Evolutionary conservation across 331 rosid species (phyloP), one percentile per base, ranked within the genome.

Genomic region (Pyracantha coccinea): DNA sequence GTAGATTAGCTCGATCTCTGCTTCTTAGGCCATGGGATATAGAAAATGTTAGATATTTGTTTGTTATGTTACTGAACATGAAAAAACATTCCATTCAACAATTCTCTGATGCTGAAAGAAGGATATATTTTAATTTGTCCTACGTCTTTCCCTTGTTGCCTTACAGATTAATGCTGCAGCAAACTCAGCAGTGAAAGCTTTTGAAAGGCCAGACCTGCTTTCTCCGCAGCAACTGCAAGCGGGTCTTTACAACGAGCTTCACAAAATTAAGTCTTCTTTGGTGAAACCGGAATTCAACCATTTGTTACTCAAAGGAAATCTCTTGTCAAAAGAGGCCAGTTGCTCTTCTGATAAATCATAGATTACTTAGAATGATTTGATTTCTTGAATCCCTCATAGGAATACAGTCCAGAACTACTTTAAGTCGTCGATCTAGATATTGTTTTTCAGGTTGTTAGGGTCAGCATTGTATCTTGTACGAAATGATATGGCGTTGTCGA

Each of bases 211-310:
- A 6, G 79, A 80, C 8, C 66, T 75, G 8, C 23, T 77, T 53
- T 82, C 80, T 27, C 86, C 79, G 8, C 85, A 85, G 65, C 67
- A 54, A 31, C 50, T 85, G 62, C 85, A 82, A 77, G 86, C 76
- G 3, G 75, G 76, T 70, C 58, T 82, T 19, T 68, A 45, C 38
- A 73, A 79, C 12, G 57, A 70, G 44, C 72, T 82, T 54, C 68
- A 61, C 66, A 85, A 85, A 67, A 15, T 85, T 19, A 72, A 24
- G 47, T 68, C 74, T 20, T 68, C 72, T 4, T 32, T 82, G 31
- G 59, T 67, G 15, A 82, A 73, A 24, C 47, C 33, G 8, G 71
- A 72, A 38, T 41, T 82, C 33, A 66, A 62, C 72, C 1, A 5
- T 66, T 38, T 75, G 52, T 27, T 79, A 52, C 83, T 38, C 41